Evolutionary conservation across 208 protist genomes (phyloP).

Genomic region (Naegleria lovaniensis): DNA sequence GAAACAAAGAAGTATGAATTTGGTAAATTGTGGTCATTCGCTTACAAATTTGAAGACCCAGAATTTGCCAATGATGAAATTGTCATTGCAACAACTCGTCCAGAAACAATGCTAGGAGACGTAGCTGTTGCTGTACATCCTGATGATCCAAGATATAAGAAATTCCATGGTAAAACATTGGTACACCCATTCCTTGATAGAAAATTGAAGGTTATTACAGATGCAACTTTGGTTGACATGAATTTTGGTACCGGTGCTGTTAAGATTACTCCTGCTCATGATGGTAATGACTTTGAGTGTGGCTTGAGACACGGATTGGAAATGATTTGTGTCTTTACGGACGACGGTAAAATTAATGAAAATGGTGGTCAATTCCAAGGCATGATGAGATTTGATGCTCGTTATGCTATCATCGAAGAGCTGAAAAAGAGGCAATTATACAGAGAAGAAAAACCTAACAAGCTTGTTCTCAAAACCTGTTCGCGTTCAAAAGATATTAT

Average conservation of each 20-base stretch:
- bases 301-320: constrained; percentile 89
- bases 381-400: constrained; percentile 90
- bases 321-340: constrained; percentile 88
- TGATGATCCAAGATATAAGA: constrained; percentile 90
- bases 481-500: constrained; percentile 95
- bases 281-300: constrained; percentile 98
- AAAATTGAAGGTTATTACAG: constrained; percentile 91
- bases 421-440: constrained; percentile 79
- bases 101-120: constrained; percentile 99
- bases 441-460: constrained; percentile 76
- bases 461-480: constrained; percentile 90
- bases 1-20: constrained; percentile 75
- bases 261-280: constrained; percentile 99
- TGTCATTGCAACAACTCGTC: constrained; percentile 94
- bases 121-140: constrained; percentile 95
- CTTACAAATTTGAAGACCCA: constrained; percentile 79
- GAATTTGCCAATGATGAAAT: constrained; percentile 75
- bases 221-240: constrained; percentile 91
- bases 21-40: constrained; percentile 85
- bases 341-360: constrained; percentile 86
- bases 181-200: constrained; percentile 89
- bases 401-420: constrained; percentile 78
- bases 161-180: constrained; percentile 87
- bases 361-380: constrained; percentile 78
- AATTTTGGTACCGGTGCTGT: constrained; percentile 95